Conservation (phyloP, 306 rosid genomes). For the Cicer yamashitae region DNA sequence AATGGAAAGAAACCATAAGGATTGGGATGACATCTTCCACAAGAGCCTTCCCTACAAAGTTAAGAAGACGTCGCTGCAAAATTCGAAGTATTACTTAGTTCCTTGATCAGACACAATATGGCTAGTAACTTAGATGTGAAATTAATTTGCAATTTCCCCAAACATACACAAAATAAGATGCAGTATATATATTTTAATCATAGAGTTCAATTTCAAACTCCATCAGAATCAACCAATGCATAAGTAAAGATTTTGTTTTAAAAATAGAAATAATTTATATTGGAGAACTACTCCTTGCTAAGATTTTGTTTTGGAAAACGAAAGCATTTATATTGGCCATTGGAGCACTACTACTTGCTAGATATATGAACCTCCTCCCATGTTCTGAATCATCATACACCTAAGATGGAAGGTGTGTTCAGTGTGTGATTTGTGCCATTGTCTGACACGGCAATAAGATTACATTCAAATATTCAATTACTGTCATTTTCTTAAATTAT, state of each 20-base stretch:
- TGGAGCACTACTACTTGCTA: conserved; percentile 25
- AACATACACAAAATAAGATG: conserved; percentile 2
- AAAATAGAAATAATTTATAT: conserved; percentile 13
- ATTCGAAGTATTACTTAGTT: conserved; percentile 42
- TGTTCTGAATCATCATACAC: conserved; percentile 4
- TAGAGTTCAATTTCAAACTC: conserved; percentile 6
- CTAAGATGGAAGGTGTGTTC: too few species aligned
- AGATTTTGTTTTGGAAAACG: neutral
- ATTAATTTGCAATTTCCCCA: conserved; percentile 27
- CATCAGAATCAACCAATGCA: neutral
- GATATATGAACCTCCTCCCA: neutral
- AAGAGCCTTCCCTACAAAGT: conserved; percentile 82
- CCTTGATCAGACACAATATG: conserved; percentile 30
- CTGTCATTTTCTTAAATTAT: too few species aligned
- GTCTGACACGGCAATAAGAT: too few species aligned
- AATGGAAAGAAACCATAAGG: conserved; percentile 70
- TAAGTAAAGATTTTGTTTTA: neutral
- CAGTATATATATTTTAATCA: neutral
- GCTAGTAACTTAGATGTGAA: conserved; percentile 33
- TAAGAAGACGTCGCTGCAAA: conserved; percentile 81
- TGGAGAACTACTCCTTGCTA: conserved; percentile 20
- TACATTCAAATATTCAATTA: too few species aligned
- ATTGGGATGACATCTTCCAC: conserved; percentile 88
- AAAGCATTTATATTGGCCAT: neutral
- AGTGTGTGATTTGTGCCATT: too few species aligned